These are phyloP conservation scores for Neofusicoccum sp. DNA, from an alignment of 2,329 filamentous ascomycete species.

Conservation along the genomic window DNA sequence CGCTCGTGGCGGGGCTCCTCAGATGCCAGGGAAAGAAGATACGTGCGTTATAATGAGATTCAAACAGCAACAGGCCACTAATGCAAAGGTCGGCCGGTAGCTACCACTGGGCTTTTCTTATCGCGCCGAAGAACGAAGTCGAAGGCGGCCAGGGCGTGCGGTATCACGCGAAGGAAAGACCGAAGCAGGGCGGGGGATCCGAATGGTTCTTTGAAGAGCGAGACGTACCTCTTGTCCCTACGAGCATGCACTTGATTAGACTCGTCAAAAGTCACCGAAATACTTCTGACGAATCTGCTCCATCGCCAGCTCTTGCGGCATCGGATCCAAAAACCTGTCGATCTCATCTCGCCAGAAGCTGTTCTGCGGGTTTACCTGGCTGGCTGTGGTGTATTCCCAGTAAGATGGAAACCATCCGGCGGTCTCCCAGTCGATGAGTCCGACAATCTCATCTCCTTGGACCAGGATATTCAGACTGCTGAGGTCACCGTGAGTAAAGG, in stretches of 20 bases:
- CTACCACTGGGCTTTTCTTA: no score
- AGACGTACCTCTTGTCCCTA: slow-evolving; percentile 23
- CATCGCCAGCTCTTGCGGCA: slow-evolving; percentile 41
- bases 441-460: slow-evolving; percentile 42
- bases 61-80: no score
- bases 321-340: slow-evolving; percentile 38
- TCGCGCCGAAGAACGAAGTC: no score
- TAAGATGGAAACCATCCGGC: slow-evolving; percentile 50
- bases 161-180: no score
- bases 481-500: slow-evolving; percentile 55
- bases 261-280: slow-evolving; percentile 14
- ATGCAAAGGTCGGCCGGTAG: no score
- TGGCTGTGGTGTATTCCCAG: slow-evolving; percentile 45
- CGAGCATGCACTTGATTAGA: slow-evolving; percentile 6
- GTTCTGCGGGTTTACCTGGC: slow-evolving; percentile 42
- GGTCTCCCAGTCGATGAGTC: slow-evolving; percentile 50
- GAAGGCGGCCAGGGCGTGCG: no score
- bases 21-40: no score
- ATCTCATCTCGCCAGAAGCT: slow-evolving; percentile 36
- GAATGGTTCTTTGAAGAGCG: slow-evolving; percentile 33
- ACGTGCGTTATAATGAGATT: no score
- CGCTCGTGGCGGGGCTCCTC: no score
- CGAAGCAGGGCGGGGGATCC: no score
- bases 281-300: slow-evolving; percentile 33
- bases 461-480: slow-evolving; percentile 46